phyloP scores from a whole-genome alignment of 1,284 basidiomycete species.

The Trametes hirsuta region DNA sequence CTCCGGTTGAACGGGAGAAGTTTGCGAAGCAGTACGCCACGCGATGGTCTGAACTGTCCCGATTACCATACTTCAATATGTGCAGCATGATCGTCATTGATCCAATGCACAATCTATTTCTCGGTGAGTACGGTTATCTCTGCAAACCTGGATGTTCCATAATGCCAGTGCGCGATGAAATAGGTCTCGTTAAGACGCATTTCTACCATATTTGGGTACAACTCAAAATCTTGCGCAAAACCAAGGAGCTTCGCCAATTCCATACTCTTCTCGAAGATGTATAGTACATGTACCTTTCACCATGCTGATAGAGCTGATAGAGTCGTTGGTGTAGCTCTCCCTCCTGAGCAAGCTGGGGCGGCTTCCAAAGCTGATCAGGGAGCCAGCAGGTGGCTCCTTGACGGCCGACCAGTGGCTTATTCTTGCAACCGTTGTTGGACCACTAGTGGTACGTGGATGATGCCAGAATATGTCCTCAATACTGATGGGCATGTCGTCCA shows the following conservation, averaged over 20 bases:
- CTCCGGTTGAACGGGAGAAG: too few relatives aligned
- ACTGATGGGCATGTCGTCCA: too few relatives aligned
- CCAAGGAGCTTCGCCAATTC: background rate
- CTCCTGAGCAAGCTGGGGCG: constrained; percentile 30
- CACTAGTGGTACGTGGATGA: constrained; percentile 17
- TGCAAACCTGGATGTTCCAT: too few relatives aligned
- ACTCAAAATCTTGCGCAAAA: background rate
- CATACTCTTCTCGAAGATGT: background rate
- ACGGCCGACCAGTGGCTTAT: constrained; percentile 41
- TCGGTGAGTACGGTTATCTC: constrained; percentile 23
- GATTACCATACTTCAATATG: constrained; percentile 35
- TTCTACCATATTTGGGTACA: constrained; percentile 30
- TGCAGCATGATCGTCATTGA: constrained; percentile 32
- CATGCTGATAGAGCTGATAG: background rate
- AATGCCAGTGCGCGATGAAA: too few relatives aligned
- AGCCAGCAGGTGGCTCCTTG: constrained; percentile 38
- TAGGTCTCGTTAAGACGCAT: constrained; percentile 38
- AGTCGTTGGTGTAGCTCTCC: constrained; percentile 15
- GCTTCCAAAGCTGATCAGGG: constrained; percentile 35
- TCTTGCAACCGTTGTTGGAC: constrained; percentile 31
- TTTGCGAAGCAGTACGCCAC: constrained; percentile 24
- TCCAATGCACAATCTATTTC: constrained; percentile 37
- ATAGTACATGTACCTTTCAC: constrained; percentile 27
- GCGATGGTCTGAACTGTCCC: constrained; percentile 29
- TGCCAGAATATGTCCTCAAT: too few relatives aligned